Base-by-base conservation (phyloP, 139 green algal genomes). In the Klebsormidium nitens region DNA sequence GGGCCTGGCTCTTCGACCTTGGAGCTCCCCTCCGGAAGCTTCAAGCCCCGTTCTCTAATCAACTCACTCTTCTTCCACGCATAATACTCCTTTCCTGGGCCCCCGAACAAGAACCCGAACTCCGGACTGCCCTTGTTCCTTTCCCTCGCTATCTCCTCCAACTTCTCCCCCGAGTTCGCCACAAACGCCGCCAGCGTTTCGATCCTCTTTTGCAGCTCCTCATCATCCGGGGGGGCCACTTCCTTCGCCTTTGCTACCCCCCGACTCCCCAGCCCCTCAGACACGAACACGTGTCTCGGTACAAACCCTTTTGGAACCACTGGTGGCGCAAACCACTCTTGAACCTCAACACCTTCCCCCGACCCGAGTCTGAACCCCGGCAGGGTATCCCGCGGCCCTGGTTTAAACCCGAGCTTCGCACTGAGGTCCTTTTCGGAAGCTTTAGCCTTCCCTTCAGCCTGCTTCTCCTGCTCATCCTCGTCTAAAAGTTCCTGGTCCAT, bases 151-250 rank as follows among this genome's bases (percentile, higher is more conserved):
- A 74, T 1, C 5, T 8, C 62, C 26, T 64, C 48, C 61, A 64
- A 28, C 11, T 74, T 35, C 57, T 72, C n/a, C 32, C 67, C 67
- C 14, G 23, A 14, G 28, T 38, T 36, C 34, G 68, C 68, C 40
- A 76, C 59, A 69, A 76, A 62, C n/a, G 68, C 48, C 8, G 68
- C 68, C 47, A 76, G 17, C 46, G 46, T 55, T 23, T 55, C 46
- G 23, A 55, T 23, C 23, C 23, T 23, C 23, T 55, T 55, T 23
- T 55, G 23, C 23, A 55, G 28, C 17, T 38, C 31, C 31, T 17
- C 17, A 17, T 34, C 56, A 14, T 38, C 56, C 28, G 56, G 56
- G 17, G 56, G 56, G 17, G 17, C 56, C 14, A 48, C 56, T 34
- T 64, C 19, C 56, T 48, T 34, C 56, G 28, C 31, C 17, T 48